These are phyloP conservation scores for Cladosporium sphaerospermum DNA, from an alignment of 2,329 filamentous ascomycete species.

Conservation along the genomic window DNA sequence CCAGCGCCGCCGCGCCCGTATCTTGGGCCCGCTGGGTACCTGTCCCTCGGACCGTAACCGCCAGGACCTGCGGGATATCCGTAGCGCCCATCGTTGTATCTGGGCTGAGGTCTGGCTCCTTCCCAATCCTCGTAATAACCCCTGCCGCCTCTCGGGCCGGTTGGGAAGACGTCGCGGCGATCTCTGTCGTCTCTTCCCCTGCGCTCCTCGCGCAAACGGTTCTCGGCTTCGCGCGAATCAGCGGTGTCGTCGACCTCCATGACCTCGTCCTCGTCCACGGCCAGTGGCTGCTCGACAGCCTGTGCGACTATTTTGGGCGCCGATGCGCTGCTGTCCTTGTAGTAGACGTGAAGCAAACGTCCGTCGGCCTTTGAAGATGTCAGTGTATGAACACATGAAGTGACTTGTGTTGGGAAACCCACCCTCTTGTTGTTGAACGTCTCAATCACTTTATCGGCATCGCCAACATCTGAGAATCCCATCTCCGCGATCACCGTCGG, in stretches of 20 bases:
- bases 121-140: conserved; percentile 7
- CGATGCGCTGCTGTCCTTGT: conserved; percentile 16
- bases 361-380: conserved; percentile 59
- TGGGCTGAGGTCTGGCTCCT: conserved; percentile 1
- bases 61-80: background rate
- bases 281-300: conserved; percentile 12
- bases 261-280: conserved; percentile 25
- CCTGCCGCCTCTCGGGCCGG: conserved; percentile 1
- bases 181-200: conserved; percentile 20
- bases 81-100: conserved; percentile 8
- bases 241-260: conserved; percentile 40
- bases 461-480: conserved; percentile 64
- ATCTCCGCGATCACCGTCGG: conserved; percentile 75
- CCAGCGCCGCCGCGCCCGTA: conserved; percentile 3
- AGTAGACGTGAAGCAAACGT: conserved; percentile 64
- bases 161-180: conserved; percentile 5
- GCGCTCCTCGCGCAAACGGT: conserved; percentile 28
- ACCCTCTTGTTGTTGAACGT: conserved; percentile 76
- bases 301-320: background rate
- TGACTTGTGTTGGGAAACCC: conserved; percentile 26
- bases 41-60: background rate
- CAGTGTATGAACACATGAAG: conserved; percentile 1
- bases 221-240: conserved; percentile 24
- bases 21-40: background rate
- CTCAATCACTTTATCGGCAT: conserved; percentile 66